phyloP scores from a whole-genome alignment of 345 rosid species.

The Citrus mangshanensis region DNA sequence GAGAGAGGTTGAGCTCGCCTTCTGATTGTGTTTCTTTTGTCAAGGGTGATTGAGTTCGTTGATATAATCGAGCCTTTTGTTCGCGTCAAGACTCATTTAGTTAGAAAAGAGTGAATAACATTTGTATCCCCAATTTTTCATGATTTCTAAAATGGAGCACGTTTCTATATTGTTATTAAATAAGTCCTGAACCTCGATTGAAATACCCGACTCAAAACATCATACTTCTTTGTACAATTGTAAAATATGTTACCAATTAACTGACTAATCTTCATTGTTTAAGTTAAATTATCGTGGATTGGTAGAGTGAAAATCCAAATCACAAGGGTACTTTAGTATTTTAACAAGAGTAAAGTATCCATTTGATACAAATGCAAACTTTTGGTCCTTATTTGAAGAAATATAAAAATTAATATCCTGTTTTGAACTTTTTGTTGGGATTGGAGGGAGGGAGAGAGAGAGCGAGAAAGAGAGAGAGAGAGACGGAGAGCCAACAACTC shows the following conservation, averaged over 20 bases:
- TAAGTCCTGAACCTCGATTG: background rate
- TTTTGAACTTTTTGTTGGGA: background rate
- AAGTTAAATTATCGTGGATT: too few species aligned
- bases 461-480: background rate
- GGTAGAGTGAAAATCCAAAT: background rate
- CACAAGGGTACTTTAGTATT: background rate
- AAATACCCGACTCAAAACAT: too few species aligned
- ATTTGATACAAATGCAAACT: background rate
- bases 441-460: background rate
- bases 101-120: background rate
- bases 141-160: background rate
- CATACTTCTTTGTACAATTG: too few species aligned
- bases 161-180: background rate
- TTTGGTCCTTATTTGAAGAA: too few species aligned
- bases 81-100: background rate
- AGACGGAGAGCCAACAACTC: slow-evolving; percentile 20
- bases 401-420: background rate
- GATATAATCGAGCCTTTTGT: background rate
- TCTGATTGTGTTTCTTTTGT: background rate
- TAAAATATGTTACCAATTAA: too few species aligned
- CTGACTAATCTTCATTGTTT: too few species aligned
- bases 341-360: background rate
- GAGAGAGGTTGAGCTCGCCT: background rate
- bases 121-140: background rate
- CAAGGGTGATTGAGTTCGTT: background rate